Base-by-base conservation (phyloP, 2,329 filamentous ascomycete species). In the Botrytis porri region DNA sequence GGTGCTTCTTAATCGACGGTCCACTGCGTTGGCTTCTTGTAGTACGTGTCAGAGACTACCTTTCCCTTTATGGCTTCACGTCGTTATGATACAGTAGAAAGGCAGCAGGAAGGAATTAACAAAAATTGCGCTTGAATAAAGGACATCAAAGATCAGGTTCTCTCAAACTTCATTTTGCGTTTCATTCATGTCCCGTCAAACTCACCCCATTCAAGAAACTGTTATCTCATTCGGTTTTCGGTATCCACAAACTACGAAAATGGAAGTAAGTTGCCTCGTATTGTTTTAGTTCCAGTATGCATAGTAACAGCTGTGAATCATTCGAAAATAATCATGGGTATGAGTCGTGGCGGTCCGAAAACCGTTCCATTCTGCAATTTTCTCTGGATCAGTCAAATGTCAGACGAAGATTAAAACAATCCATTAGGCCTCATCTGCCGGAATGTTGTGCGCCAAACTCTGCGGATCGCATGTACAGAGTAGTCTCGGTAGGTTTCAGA, bases 141-240 rank as follows among this genome's bases (percentile, higher is more conserved):
- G 10, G 48, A 12, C 5, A 51, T n/a, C 25, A 14, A 12, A 51
- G 48, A n/a, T n/a, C 4, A n/a, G 14, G 25, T 16, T 25, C 14
- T 51, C 25, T n/a, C 4, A 6, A n/a, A 7, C 6, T 14, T 14
- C 0, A n/a, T 51, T 16, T 2, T n/a, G 25, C 1, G 12, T 5
- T 2, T 4, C 43, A 22, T 45, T 6, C 0, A 22, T 9, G 9
- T 45, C 20, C 20, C 10, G 8, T 22, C 43, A 45, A 22, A 45
- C 7, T 8, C 10, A 10, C 8, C 16, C 37, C 8, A 10, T 39
- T 5, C 5, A 5, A 10, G 37, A 39, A 9, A 39, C 7, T 8
- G 37, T 10, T 39, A 9, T 39, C 6, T 39, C 37, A 39, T 39
- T 39, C 8, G 10, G 6, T 39, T 5, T 7, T 9, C 43, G 14